These are phyloP conservation scores for Geotrichum siamense DNA, from an alignment of 1,139 yeast genomes.

Conservation along the genomic window DNA sequence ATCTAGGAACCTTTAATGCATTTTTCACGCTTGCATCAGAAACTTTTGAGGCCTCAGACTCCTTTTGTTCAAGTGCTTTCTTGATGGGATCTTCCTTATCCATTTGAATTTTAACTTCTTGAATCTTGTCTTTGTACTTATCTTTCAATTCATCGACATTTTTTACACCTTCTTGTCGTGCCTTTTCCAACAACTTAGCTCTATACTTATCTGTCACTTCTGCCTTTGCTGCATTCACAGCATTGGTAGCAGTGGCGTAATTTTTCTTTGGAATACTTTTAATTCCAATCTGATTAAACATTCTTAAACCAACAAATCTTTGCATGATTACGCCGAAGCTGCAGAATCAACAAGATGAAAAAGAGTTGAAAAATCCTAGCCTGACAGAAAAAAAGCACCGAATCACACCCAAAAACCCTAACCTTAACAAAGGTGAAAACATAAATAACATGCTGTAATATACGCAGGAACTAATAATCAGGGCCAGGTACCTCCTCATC, in stretches of 20 bases:
- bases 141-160: constrained; percentile 57
- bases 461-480: no score
- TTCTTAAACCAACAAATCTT: constrained; percentile 1
- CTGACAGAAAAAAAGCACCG: no score
- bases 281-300: constrained; percentile 4
- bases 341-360: background rate
- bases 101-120: constrained; percentile 44
- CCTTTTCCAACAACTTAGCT: constrained; percentile 44
- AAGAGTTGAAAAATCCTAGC: no score
- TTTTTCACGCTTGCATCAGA: constrained; percentile 15
- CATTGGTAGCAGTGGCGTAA: constrained; percentile 2
- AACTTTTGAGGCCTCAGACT: constrained; percentile 19
- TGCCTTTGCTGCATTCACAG: constrained; percentile 13
- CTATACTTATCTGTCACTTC: constrained; percentile 30
- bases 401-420: no score
- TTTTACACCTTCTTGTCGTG: constrained; percentile 39
- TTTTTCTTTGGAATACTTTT: background rate
- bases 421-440: no score
- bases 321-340: background rate
- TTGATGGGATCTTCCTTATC: constrained; percentile 18
- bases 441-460: no score
- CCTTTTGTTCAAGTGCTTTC: constrained; percentile 16
- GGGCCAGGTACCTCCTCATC: no score
- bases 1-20: constrained; percentile 16
- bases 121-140: constrained; percentile 47